Evolutionary conservation across 1,284 basidiomycete species (phyloP).

Genomic region (Pyrrhoderma noxium): DNA sequence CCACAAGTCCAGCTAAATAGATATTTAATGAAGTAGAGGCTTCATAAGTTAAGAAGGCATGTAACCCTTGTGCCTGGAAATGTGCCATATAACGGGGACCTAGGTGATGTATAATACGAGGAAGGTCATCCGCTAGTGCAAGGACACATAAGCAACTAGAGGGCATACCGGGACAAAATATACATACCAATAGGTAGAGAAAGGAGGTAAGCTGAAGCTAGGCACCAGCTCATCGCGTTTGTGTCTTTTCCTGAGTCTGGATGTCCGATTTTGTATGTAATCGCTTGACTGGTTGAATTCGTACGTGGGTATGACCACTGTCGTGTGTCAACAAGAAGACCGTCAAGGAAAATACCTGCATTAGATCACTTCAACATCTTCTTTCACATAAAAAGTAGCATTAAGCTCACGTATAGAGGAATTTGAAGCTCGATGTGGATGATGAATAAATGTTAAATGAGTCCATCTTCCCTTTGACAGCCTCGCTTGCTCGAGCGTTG

Average conservation of each 20-base stretch:
- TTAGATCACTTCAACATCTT: background rate
- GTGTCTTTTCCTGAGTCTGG: conserved; percentile 33
- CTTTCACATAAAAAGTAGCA: background rate
- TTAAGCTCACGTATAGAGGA: conserved; percentile 52
- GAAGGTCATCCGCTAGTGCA: conserved; percentile 52
- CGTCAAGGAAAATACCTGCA: conserved; percentile 66
- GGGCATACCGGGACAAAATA: background rate
- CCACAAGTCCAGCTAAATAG: conserved; percentile 38
- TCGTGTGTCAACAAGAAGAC: conserved; percentile 51
- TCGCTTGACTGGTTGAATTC: conserved; percentile 32
- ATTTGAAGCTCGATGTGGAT: conserved; percentile 47
- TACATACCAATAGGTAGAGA: conserved; percentile 49
- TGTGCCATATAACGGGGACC: conserved; percentile 66
- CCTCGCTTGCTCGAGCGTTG: conserved; percentile 37
- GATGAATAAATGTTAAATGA: conserved; percentile 57
- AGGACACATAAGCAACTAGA: background rate
- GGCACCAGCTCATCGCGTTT: conserved; percentile 53
- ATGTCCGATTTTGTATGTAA: conserved; percentile 48
- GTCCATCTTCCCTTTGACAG: conserved; percentile 56
- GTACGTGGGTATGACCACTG: conserved; percentile 54
- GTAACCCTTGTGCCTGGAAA: conserved; percentile 56
- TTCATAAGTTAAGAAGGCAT: conserved; percentile 72
- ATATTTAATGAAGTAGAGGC: conserved; percentile 71
- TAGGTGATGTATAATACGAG: conserved; percentile 66
- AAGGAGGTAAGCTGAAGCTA: conserved; percentile 60